A percentile compares a stretch with the other conserved stretches of the same genome.
Evolutionary conservation across 2,329 filamentous ascomycete species (phyloP).

Genomic region (Penicillium sp.): DNA sequence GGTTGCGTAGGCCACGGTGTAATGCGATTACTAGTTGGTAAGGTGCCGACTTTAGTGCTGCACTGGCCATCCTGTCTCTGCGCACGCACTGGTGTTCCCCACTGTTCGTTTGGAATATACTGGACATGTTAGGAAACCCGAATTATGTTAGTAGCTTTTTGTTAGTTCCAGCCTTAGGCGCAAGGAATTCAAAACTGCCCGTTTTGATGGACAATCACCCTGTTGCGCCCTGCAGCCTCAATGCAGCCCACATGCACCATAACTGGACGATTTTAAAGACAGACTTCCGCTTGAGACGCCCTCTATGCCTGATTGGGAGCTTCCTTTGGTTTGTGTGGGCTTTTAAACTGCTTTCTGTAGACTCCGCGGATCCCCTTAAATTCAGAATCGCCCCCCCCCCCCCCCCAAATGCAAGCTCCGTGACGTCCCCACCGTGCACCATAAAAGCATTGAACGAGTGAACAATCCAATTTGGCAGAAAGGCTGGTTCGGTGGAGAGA

Average conservation of each 20-base stretch:
- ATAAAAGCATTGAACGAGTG: background rate
- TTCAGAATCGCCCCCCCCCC: too few species aligned
- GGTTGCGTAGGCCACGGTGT: constrained; percentile 21
- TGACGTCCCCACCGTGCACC: constrained; percentile 5
- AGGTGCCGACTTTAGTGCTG: background rate
- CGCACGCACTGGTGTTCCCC: constrained; percentile 5
- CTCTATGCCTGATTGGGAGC: background rate
- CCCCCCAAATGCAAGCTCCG: background rate
- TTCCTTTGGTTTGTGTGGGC: background rate
- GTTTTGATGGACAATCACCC: constrained; percentile 15
- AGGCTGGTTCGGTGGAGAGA: constrained; percentile 17
- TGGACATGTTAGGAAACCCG: background rate
- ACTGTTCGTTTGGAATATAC: background rate
- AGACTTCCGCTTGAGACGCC: background rate
- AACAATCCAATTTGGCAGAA: background rate
- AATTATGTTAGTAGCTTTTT: constrained; percentile 1
- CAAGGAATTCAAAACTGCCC: background rate
- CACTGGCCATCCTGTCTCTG: constrained; percentile 4
- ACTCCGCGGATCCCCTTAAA: background rate
- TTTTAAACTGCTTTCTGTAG: background rate
- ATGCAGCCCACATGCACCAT: constrained; percentile 1
- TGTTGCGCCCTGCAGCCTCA: constrained; percentile 14
- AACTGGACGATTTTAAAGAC: background rate
- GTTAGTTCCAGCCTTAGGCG: background rate
- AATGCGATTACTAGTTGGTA: constrained; percentile 13